These are phyloP conservation scores for Alternaria arborescens DNA, from an alignment of 2,329 filamentous ascomycete species.

Conservation along the genomic window DNA sequence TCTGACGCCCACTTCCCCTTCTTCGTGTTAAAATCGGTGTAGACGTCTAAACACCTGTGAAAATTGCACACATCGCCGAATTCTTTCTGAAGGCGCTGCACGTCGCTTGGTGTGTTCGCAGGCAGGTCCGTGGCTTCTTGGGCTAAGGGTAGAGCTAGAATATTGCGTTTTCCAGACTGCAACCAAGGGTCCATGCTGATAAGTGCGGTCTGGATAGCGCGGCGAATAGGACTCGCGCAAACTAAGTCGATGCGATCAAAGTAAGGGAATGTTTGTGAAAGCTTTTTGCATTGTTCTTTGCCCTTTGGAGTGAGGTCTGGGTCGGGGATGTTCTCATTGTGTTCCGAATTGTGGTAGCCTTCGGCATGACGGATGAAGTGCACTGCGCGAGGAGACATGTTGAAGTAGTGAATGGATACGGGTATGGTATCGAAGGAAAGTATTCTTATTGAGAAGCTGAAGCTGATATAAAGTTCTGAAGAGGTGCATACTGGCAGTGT, in stretches of 20 bases:
- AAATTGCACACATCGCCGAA: conserved; percentile 10
- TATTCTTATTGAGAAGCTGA: neutral
- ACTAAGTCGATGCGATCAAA: conserved; percentile 66
- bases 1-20: conserved; percentile 11
- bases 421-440: neutral
- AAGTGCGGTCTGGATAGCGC: conserved; percentile 76
- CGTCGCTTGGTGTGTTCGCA: conserved; percentile 17
- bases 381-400: conserved; percentile 25
- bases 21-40: conserved; percentile 11
- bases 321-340: conserved; percentile 75
- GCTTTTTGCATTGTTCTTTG: conserved; percentile 69
- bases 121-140: conserved; percentile 18
- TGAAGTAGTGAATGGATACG: neutral
- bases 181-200: conserved; percentile 66
- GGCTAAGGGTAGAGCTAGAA: conserved; percentile 15
- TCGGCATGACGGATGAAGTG: conserved; percentile 72
- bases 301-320: conserved; percentile 79
- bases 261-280: too few relatives aligned
- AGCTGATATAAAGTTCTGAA: neutral
- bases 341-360: conserved; percentile 76
- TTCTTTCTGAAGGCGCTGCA: conserved; percentile 5
- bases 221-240: conserved; percentile 78
- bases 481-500: neutral
- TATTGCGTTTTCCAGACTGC: neutral
- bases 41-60: conserved; percentile 9